These are phyloP conservation scores for Halophytophthora polymorphica DNA, from an alignment of 352 stramenopile genomes.

Conservation along the genomic window DNA sequence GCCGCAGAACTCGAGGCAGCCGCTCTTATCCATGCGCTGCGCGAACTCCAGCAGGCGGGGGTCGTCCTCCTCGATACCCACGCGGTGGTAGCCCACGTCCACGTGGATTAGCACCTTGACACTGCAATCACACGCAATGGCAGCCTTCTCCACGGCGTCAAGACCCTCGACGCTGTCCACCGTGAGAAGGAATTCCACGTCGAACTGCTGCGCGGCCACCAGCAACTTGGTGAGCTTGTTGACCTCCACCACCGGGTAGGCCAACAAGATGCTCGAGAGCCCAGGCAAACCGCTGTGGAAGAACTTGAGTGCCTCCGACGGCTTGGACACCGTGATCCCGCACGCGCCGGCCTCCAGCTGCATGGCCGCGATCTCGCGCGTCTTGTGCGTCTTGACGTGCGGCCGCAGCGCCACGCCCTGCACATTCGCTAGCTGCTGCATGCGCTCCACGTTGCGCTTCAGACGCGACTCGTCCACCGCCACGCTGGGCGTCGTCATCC, in stretches of 20 bases:
- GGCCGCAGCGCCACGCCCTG: conserved; percentile 57
- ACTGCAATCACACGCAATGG: conserved; percentile 32
- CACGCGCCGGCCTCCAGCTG: conserved; percentile 51
- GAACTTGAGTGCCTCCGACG: conserved; percentile 63
- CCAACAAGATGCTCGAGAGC: conserved; percentile 57
- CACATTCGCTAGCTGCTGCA: conserved; percentile 50
- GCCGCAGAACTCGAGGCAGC: conserved; percentile 48
- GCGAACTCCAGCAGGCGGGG: conserved; percentile 48
- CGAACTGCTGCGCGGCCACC: conserved; percentile 36
- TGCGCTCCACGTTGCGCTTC: conserved; percentile 58
- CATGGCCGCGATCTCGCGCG: conserved; percentile 52
- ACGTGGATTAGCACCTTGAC: conserved; percentile 69
- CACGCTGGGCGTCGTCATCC: conserved; percentile 66
- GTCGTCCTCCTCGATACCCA: conserved; percentile 60
- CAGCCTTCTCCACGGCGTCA: conserved; percentile 49
- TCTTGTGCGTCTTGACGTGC: conserved; percentile 81
- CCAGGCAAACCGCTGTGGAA: conserved; percentile 36
- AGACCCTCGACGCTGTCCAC: conserved; percentile 59
- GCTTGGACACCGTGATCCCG: conserved; percentile 69
- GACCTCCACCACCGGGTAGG: conserved; percentile 65
- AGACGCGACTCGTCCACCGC: conserved; percentile 55
- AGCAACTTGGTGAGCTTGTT: conserved; percentile 58
- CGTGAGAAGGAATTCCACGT: conserved; percentile 54
- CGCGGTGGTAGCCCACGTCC: conserved; percentile 73
- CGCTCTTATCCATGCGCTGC: conserved; percentile 45